Percentiles rank a stretch among this genome's conserved stretches.
Evolutionary conservation across 176 grass and related monocot species (phyloP).

Genomic region (Cocos nucifera): DNA sequence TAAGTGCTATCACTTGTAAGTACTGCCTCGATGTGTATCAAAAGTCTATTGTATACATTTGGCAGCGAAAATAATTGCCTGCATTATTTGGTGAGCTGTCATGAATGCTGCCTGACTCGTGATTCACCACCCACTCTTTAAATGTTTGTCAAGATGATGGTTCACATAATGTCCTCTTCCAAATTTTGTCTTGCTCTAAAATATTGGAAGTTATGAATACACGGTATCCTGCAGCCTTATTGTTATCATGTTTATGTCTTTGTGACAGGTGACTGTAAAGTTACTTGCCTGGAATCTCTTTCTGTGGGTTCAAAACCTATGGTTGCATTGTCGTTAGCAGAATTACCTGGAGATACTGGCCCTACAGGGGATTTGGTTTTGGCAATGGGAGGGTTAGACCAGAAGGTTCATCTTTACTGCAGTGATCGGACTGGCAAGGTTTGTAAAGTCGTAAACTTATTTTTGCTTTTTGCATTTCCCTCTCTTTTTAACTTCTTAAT

Average conservation of each 20-base stretch:
- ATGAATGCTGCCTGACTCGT: too few species aligned
- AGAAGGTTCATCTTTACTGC: slow-evolving; percentile 83
- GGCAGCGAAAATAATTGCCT: too few species aligned
- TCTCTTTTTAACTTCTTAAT: neutral
- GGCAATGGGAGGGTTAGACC: slow-evolving; percentile 92
- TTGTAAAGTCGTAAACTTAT: slow-evolving; percentile 14
- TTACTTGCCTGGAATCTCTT: slow-evolving; percentile 68
- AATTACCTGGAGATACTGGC: slow-evolving; percentile 32
- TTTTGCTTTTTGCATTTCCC: neutral
- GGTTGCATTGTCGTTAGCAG: slow-evolving; percentile 84
- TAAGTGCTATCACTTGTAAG: too few species aligned
- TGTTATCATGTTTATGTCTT: neutral
- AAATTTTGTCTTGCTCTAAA: too few species aligned
- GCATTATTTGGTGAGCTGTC: too few species aligned
- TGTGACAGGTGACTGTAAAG: slow-evolving; percentile 50
- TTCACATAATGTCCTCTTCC: too few species aligned
- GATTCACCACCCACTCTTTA: too few species aligned
- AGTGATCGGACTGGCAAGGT: slow-evolving; percentile 64
- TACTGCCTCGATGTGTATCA: too few species aligned
- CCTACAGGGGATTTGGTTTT: slow-evolving; percentile 36
- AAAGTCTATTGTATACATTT: too few species aligned
- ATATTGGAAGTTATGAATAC: too few species aligned
- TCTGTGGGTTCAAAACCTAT: slow-evolving; percentile 77
- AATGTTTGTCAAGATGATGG: too few species aligned
- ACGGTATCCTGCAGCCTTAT: too few species aligned